Conservation (phyloP, 2,329 filamentous ascomycete species). For the Massarina eburnea region DNA sequence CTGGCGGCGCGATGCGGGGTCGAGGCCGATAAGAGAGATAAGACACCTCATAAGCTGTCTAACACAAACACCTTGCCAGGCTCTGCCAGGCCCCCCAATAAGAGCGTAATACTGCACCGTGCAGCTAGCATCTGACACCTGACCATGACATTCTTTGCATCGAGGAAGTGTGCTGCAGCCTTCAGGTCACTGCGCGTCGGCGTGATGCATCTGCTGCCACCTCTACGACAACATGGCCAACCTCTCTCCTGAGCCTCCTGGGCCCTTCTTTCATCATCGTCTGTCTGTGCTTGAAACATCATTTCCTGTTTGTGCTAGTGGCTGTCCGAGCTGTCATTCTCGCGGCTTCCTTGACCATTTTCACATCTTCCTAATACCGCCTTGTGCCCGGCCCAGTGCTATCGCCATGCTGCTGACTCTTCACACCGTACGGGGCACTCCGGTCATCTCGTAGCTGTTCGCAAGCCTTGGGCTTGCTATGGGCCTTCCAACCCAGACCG, state of each 20-base stretch:
- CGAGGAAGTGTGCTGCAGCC: conserved; percentile 3
- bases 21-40: not conserved
- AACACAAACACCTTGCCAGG: conserved; percentile 4
- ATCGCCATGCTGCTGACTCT: not conserved
- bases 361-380: not conserved
- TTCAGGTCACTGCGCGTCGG: not conserved
- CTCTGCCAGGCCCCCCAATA: too few relatives aligned
- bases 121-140: conserved; percentile 6
- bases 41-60: not conserved
- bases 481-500: not conserved
- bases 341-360: not conserved
- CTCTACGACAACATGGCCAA: too few relatives aligned
- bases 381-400: too few relatives aligned
- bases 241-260: not conserved
- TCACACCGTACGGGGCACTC: not conserved
- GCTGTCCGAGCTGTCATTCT: not conserved
- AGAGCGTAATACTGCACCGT: not conserved
- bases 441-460: not conserved
- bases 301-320: not conserved
- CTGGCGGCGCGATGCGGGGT: not conserved
- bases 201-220: conserved; percentile 2
- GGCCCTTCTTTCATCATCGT: not conserved
- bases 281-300: not conserved
- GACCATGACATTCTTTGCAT: conserved; percentile 4
- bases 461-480: not conserved